Conservation (phyloP, 1,284 basidiomycete genomes). For the Butyriboletus appendiculatus region DNA sequence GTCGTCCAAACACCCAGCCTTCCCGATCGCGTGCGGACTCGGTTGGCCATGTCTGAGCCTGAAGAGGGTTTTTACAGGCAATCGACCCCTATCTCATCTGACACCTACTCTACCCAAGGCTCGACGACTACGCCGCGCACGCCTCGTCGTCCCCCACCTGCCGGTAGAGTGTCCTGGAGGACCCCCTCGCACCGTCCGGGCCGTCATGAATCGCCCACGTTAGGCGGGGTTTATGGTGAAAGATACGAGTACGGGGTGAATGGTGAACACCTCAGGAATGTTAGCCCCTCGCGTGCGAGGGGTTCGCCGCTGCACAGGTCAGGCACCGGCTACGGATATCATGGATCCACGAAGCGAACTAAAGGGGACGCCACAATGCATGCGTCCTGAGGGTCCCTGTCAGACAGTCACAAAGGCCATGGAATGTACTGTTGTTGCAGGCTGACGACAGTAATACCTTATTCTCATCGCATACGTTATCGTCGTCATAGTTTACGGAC, state of each 20-base stretch:
- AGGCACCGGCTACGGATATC: not conserved
- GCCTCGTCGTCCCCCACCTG: slow-evolving; percentile 5
- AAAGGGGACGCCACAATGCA: not conserved
- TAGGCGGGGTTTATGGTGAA: not conserved
- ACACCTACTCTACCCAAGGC: not conserved
- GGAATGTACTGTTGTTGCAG: not conserved
- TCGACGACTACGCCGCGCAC: not conserved
- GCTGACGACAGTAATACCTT: no score
- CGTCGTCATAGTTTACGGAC: no score
- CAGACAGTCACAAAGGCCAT: no score
- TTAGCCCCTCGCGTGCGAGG: not conserved
- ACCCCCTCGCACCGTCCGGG: not conserved
- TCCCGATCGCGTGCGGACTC: slow-evolving; percentile 5
- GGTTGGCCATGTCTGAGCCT: slow-evolving; percentile 1
- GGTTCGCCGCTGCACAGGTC: not conserved
- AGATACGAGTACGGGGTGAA: not conserved
- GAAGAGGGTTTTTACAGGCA: not conserved
- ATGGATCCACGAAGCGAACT: not conserved
- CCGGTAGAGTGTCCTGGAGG: not conserved
- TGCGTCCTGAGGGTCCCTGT: not conserved
- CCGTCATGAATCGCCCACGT: not conserved
- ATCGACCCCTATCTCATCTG: not conserved
- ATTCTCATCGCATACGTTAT: no score
- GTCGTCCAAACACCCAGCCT: slow-evolving; percentile 2
- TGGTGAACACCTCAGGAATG: not conserved